Evolutionary conservation across 768 basidiomycete species (phyloP), one percentile per base, ranked within the genome.

Genomic region (Lanmaoa pseudosensibilis): DNA sequence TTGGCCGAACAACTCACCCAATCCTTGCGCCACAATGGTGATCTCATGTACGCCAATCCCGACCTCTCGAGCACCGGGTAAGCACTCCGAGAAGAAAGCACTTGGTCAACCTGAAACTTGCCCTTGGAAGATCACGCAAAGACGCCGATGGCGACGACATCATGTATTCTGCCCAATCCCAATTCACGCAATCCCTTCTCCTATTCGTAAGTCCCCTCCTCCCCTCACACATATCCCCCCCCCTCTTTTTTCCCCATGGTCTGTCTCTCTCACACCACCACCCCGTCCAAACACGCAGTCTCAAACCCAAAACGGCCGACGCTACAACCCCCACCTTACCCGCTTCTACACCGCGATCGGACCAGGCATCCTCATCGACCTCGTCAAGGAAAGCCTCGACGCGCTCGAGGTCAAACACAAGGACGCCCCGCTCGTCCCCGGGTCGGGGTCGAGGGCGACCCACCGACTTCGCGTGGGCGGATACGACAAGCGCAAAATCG

Each of bases 161-260:
- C 58, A 88, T 89, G 85, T 69, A 78, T 25, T 78, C 85, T 4
- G 80, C 78, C 48, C 75, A 76, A 40, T 84, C 88, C 0, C 89
- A 91, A 62, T 94, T 94, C 70, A 90, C 90, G 0, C 88, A 90
- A 63, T 77, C 84, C 0, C 78, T 94, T 18, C 81, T 90, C 76
- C 80, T 94, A 50, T 94, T 93, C 76, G 92, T 93, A 62, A 55
- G 88, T 55, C 54, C 32, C 30, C 37, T 37, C 51, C 30, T 19
- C n/a, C n/a, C n/a, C n/a, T n/a, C n/a, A n/a, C n/a, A n/a, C n/a
- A n/a, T n/a, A n/a, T n/a, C n/a, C n/a, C n/a, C n/a, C n/a, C n/a
- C n/a, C n/a, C n/a, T n/a, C n/a, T 21, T 4, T 5, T 10, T 27
- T 40, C 15, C 21, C 23, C 13, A 37, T 2, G 21, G 5, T 21